phyloP scores from a whole-genome alignment of 306 rosid species.

The Styphnolobium japonicum region DNA sequence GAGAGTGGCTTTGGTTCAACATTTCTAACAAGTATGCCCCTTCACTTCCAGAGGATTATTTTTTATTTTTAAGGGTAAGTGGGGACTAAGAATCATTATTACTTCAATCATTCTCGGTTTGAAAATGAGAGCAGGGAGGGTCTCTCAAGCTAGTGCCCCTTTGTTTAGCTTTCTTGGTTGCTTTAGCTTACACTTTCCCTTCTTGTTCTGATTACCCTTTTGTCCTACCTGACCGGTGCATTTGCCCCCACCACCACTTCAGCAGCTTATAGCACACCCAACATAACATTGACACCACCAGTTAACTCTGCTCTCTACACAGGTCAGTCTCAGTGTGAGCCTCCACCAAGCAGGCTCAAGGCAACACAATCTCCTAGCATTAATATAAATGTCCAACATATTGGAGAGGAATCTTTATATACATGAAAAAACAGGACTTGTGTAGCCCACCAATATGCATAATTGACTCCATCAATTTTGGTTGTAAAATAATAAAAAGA shows the following conservation, averaged over 20 bases:
- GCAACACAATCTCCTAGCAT: conserved; percentile 15
- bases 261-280: conserved; percentile 23
- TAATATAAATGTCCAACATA: not conserved
- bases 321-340: not conserved
- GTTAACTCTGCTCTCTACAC: conserved; percentile 15
- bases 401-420: conserved; percentile 18
- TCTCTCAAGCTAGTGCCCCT: conserved; percentile 27
- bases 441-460: conserved; percentile 22
- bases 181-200: not conserved
- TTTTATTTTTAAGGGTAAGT: conserved; percentile 26
- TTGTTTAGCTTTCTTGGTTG: conserved; percentile 25
- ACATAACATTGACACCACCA: conserved; percentile 29
- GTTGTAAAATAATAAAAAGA: not conserved
- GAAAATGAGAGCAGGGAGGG: conserved; percentile 48
- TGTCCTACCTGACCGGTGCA: conserved; percentile 16
- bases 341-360: conserved; percentile 29
- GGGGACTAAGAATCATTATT: conserved; percentile 56
- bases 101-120: conserved; percentile 55
- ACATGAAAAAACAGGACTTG: not conserved
- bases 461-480: conserved; percentile 9
- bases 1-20: conserved; percentile 40
- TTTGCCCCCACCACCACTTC: conserved; percentile 22
- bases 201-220: conserved; percentile 19
- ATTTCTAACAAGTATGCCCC: conserved; percentile 33
- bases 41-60: conserved; percentile 20